Conservation (phyloP, 257 asterid genomes). For the Salvia splendens region DNA sequence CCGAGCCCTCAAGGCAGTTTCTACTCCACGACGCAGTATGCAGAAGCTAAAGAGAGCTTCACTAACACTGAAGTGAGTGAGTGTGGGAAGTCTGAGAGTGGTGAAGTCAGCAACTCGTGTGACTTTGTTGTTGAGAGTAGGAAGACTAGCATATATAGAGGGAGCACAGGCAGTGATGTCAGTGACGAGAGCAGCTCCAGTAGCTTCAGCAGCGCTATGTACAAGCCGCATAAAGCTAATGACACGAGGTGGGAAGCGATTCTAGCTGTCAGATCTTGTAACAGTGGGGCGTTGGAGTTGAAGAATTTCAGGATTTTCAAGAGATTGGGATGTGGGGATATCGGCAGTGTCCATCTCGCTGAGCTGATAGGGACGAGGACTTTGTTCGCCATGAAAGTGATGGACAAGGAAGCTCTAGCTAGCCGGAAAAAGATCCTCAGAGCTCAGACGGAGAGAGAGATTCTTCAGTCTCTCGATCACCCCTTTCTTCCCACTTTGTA, state of each 20-base stretch:
- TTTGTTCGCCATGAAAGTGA: slow-evolving; percentile 60
- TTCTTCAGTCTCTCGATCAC: slow-evolving; percentile 56
- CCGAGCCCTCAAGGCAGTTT: slow-evolving; percentile 63
- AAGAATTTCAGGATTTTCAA: slow-evolving; percentile 57
- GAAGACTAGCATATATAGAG: slow-evolving; percentile 53
- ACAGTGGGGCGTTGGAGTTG: slow-evolving; percentile 47
- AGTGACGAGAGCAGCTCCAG: slow-evolving; percentile 68
- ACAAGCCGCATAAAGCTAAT: slow-evolving; percentile 62
- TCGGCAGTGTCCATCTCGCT: slow-evolving; percentile 59
- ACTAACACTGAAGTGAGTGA: slow-evolving; percentile 57
- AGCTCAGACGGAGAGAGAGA: slow-evolving; percentile 65
- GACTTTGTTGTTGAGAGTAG: slow-evolving; percentile 44
- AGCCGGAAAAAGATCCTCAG: slow-evolving; percentile 58
- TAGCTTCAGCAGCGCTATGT: slow-evolving; percentile 49
- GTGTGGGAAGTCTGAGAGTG: slow-evolving; percentile 48
- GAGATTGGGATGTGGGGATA: slow-evolving; percentile 66
- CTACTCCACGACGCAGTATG: slow-evolving; percentile 50
- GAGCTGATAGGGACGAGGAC: slow-evolving; percentile 62
- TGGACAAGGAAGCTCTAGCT: slow-evolving; percentile 60
- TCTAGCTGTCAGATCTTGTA: slow-evolving; percentile 46
- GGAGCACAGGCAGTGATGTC: slow-evolving; percentile 55
- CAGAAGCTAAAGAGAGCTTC: slow-evolving; percentile 63
- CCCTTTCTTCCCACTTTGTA: slow-evolving; percentile 63
- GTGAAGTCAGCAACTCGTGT: slow-evolving; percentile 47
- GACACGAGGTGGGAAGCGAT: slow-evolving; percentile 63